Percentiles rank a stretch among this genome's conserved stretches.
Conservation (phyloP, 1,284 basidiomycete genomes). For the Ceratobasidium sp. region DNA sequence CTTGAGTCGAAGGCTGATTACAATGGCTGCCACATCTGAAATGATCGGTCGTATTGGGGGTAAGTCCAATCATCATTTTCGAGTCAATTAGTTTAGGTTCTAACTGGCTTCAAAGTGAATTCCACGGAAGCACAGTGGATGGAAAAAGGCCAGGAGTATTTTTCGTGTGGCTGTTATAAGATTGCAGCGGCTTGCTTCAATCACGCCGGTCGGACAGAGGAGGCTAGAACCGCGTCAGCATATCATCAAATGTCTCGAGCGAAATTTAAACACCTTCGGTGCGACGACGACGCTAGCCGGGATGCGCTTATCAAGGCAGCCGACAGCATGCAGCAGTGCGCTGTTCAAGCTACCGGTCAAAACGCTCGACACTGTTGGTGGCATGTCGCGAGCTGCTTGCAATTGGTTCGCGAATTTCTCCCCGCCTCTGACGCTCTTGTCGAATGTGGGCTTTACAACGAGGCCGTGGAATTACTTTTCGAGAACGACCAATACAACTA, state of each 20-base stretch:
- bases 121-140: conserved; percentile 1
- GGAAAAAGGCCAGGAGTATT: conserved; percentile 27
- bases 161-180: conserved; percentile 18
- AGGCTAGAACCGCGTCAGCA: not conserved
- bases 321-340: not conserved
- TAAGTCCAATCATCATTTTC: not conserved
- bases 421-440: not conserved
- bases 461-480: conserved; percentile 1
- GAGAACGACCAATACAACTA: not conserved
- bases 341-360: not conserved
- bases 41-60: conserved; percentile 4
- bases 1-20: conserved; percentile 1
- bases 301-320: not conserved
- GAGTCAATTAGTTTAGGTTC: not conserved
- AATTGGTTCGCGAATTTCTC: not conserved
- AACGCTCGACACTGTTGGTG: conserved; percentile 12
- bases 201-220: not conserved
- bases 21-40: not conserved
- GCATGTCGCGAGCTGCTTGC: conserved; percentile 6
- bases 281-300: not conserved
- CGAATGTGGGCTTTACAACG: not conserved
- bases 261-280: conserved; percentile 15
- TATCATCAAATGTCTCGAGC: conserved; percentile 39
- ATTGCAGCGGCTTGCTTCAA: conserved; percentile 17
- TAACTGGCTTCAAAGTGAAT: not conserved